These are phyloP conservation scores for Irpex rosettiformis DNA, from an alignment of 1,284 basidiomycete species.

Conservation along the genomic window DNA sequence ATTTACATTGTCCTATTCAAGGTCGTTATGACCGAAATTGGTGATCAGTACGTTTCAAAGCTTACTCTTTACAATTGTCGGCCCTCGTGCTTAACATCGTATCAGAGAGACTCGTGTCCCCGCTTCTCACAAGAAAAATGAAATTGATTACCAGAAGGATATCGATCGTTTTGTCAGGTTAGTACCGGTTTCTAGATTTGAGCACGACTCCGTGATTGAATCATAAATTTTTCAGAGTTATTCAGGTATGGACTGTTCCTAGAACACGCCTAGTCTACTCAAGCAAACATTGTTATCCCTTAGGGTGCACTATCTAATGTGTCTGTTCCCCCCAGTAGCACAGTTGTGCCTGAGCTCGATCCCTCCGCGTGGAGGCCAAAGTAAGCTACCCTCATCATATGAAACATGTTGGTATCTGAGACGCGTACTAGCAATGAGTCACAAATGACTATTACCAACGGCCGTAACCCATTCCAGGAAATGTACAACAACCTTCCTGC, in stretches of 20 bases:
- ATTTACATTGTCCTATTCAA: constrained; percentile 1
- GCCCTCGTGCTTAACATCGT: background rate
- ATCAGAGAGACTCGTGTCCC: constrained; percentile 17
- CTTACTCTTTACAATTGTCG: background rate
- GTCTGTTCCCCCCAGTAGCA: constrained; percentile 16
- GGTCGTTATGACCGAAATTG: constrained; percentile 23
- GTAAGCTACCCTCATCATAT: background rate
- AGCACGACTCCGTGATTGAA: too few species aligned
- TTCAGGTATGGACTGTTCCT: constrained; percentile 15
- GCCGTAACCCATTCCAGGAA: constrained; percentile 19
- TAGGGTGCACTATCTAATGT: constrained; percentile 22
- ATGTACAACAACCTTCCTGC: constrained; percentile 21
- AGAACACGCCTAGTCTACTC: too few species aligned
- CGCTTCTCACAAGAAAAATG: constrained; percentile 30
- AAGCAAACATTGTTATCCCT: too few species aligned
- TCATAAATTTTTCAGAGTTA: constrained; percentile 14
- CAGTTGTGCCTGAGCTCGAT: constrained; percentile 13
- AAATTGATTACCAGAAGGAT: constrained; percentile 29
- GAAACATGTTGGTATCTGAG: background rate
- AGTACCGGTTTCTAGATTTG: constrained; percentile 2
- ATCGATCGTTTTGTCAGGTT: constrained; percentile 30
- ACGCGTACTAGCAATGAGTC: too few species aligned
- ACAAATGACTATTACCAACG: background rate
- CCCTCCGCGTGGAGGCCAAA: background rate
- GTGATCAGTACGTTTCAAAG: constrained; percentile 15